Percentiles rank a stretch among this genome's conserved stretches.
phyloP scores from a whole-genome alignment of 202 grass and related monocot species.

The Setaria viridis region DNA sequence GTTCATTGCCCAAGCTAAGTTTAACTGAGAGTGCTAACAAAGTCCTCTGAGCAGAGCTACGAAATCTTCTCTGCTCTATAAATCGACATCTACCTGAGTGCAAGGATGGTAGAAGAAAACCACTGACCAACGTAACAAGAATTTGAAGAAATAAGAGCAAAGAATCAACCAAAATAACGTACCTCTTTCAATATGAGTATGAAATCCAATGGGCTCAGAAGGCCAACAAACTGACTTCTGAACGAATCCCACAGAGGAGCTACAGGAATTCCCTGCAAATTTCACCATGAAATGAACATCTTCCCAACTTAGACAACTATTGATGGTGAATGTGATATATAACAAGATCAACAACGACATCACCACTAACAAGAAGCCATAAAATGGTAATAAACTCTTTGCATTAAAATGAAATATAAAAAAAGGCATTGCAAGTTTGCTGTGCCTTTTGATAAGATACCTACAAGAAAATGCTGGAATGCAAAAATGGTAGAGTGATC shows the following conservation, averaged over 20 bases:
- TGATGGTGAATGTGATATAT: constrained; percentile 22
- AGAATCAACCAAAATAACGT: constrained; percentile 39
- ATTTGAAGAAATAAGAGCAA: constrained; percentile 30
- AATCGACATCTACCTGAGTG: background rate
- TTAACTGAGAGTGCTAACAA: background rate
- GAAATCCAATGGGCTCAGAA: constrained; percentile 94
- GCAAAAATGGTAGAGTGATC: background rate
- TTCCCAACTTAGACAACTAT: background rate
- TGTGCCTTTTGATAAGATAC: background rate
- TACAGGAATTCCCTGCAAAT: constrained; percentile 92
- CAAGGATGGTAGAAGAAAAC: constrained; percentile 15
- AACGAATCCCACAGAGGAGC: constrained; percentile 91
- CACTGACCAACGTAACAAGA: background rate
- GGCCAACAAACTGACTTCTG: constrained; percentile 91
- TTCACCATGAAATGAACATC: constrained; percentile 21
- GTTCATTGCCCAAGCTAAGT: background rate
- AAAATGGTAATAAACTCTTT: constrained; percentile 9
- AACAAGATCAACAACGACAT: background rate
- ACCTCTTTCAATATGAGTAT: constrained; percentile 98
- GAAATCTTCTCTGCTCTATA: background rate
- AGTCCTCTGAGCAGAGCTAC: background rate
- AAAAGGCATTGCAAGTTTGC: background rate
- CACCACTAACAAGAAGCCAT: constrained; percentile 13
- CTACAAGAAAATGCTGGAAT: background rate
- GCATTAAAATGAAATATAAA: background rate